phyloP scores from a whole-genome alignment of 2,329 filamentous ascomycete genomes.

The Orbilia javanica region DNA sequence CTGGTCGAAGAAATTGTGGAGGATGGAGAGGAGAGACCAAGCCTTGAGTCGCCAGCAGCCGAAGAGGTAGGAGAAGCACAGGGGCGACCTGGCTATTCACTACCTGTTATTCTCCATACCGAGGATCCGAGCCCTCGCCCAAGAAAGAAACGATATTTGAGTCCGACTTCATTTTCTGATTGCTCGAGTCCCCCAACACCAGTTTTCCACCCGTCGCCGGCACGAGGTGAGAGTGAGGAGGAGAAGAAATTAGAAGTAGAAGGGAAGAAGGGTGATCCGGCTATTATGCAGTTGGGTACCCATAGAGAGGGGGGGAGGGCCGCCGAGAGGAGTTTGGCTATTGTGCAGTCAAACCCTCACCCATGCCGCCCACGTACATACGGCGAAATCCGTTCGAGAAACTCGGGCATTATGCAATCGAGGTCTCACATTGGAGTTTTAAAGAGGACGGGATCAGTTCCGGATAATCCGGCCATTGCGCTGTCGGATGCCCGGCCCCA shows the following conservation, averaged over 20 bases:
- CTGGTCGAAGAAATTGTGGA: background rate
- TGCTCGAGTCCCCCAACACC: background rate
- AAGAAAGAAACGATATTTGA: background rate
- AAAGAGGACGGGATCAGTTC: background rate
- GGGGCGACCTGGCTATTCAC: background rate
- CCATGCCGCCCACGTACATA: background rate
- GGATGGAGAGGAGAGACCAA: background rate
- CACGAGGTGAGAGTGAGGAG: background rate
- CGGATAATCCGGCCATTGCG: background rate
- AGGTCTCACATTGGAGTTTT: background rate
- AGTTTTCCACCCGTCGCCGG: background rate
- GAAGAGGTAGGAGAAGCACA: background rate
- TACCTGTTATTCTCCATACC: background rate
- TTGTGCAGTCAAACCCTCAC: background rate
- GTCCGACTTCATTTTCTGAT: background rate
- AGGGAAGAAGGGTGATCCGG: background rate
- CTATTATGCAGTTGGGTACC: background rate
- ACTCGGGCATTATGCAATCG: background rate
- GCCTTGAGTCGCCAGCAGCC: background rate
- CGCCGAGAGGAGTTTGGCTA: background rate
- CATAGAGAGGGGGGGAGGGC: background rate
- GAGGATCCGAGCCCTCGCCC: background rate
- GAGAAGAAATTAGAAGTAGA: background rate
- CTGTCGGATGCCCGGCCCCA: background rate
- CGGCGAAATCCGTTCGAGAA: conserved; percentile 2